Conservation (phyloP, 148 eudicot species). For the Salicornia ramosissima region DNA sequence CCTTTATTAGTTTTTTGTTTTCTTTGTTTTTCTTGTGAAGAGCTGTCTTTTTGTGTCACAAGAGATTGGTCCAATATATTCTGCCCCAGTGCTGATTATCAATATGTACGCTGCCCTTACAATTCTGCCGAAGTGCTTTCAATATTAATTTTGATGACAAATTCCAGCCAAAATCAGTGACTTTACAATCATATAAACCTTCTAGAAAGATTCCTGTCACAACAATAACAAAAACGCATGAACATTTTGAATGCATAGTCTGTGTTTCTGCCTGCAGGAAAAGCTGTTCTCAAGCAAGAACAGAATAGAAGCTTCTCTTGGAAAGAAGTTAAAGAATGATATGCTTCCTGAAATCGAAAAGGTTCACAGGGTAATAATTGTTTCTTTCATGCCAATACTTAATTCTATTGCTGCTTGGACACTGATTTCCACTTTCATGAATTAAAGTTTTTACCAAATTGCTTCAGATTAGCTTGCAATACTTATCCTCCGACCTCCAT, state of each 20-base stretch:
- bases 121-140: too few relatives aligned
- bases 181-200: too few relatives aligned
- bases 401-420: constrained; percentile 2
- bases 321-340: constrained; percentile 85
- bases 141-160: too few relatives aligned
- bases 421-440: constrained; percentile 5
- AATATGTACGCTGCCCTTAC: too few relatives aligned
- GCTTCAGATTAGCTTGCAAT: background rate
- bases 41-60: too few relatives aligned
- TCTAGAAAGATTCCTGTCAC: too few relatives aligned
- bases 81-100: too few relatives aligned
- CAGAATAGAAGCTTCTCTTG: constrained; percentile 83
- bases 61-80: too few relatives aligned
- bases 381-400: constrained; percentile 8
- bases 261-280: constrained; percentile 49
- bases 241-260: background rate
- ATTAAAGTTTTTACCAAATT: background rate
- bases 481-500: background rate
- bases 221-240: too few relatives aligned
- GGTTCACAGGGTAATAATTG: constrained; percentile 63
- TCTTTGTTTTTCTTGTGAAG: too few relatives aligned
- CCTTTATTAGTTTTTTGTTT: too few relatives aligned
- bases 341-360: constrained; percentile 93
- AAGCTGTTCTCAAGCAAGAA: constrained; percentile 80
- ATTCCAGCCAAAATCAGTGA: too few relatives aligned